Evolutionary conservation across 208 protist genomes (phyloP), one percentile per base, ranked within the genome.

Genomic region (Trypanosoma theileri): DNA sequence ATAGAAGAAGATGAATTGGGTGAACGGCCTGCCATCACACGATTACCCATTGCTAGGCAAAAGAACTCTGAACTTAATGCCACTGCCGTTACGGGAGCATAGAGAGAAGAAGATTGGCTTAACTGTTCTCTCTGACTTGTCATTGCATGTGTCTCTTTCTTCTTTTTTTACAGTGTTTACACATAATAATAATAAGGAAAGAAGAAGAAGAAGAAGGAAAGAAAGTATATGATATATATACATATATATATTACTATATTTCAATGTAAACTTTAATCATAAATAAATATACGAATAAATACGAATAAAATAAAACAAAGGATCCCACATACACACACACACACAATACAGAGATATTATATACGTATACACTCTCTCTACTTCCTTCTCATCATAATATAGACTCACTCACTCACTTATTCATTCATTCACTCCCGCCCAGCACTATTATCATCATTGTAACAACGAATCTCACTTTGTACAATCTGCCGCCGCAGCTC

Each of bases 41-140:
- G 59, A 57, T 86, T 86, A 0, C 76, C 81, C 13, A 80, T 19
- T 1, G 79, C 79, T 14, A 89, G 80, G 40, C 75, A 77, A 26
- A 86, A 52, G 11, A 6, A 50, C 31, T 48, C 42, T 12, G 40
- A 9, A 14, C 56, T 22, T 6, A 63, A 40, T 48, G 64, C 67
- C 10, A 89, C 60, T 14, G 84, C 80, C 3, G 72, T 80, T 28
- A 89, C 72, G 9, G 84, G 84, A 1, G 63, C 71, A 40, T 70
- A 26, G 7, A 74, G 73, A 4, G 40, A 46, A 22, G 14, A 61
- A 55, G n/a, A n/a, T n/a, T 21, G 46, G 14, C n/a, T 35, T 40
- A 21, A 19, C 22, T n/a, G 16, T 16, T 26, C 16, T n/a, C 14
- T 26, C 16, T 31, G 35, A 48, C 59, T 72, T 35, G 10, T 59